Percentiles rank a stretch among this genome's conserved stretches.
phyloP scores from a whole-genome alignment of 345 rosid genomes.

The Salix purpurea region DNA sequence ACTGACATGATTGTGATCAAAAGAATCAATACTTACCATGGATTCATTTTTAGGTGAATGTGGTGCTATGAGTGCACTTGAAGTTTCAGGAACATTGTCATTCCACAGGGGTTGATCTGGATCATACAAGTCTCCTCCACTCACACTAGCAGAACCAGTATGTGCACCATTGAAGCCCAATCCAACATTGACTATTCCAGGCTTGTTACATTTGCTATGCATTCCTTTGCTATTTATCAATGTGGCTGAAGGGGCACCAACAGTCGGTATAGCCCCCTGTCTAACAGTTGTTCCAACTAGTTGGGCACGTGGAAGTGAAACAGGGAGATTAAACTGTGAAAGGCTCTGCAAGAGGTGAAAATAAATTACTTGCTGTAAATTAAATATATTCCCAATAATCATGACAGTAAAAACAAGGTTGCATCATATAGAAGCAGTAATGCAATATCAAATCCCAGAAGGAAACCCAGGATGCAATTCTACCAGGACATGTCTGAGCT shows the following conservation, averaged over 20 bases:
- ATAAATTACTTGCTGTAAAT: conserved; percentile 20
- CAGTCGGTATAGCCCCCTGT: conserved; percentile 45
- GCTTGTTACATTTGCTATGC: conserved; percentile 41
- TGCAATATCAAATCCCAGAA: not conserved
- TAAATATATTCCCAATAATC: not conserved
- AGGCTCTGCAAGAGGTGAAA: conserved; percentile 70
- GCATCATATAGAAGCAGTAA: not conserved
- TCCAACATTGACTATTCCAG: conserved; percentile 54
- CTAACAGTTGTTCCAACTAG: conserved; percentile 53
- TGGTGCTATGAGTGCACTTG: conserved; percentile 42
- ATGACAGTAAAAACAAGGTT: not conserved
- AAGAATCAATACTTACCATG: conserved; percentile 42
- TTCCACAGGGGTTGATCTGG: conserved; percentile 99
- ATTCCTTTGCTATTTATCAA: conserved; percentile 44
- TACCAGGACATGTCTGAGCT: not conserved
- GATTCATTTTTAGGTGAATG: conserved; percentile 50
- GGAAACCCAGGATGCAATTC: not conserved
- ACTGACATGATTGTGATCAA: conserved; percentile 37
- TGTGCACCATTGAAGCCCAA: conserved; percentile 52
- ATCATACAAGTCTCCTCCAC: conserved; percentile 82
- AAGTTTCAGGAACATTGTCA: conserved; percentile 60
- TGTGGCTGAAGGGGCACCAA: conserved; percentile 46
- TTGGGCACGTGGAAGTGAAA: conserved; percentile 74
- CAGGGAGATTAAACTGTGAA: conserved; percentile 96
- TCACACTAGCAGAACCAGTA: conserved; percentile 39